Base-by-base conservation (phyloP, 2,329 filamentous ascomycete genomes). In the Aphanoascus verrucosus region DNA sequence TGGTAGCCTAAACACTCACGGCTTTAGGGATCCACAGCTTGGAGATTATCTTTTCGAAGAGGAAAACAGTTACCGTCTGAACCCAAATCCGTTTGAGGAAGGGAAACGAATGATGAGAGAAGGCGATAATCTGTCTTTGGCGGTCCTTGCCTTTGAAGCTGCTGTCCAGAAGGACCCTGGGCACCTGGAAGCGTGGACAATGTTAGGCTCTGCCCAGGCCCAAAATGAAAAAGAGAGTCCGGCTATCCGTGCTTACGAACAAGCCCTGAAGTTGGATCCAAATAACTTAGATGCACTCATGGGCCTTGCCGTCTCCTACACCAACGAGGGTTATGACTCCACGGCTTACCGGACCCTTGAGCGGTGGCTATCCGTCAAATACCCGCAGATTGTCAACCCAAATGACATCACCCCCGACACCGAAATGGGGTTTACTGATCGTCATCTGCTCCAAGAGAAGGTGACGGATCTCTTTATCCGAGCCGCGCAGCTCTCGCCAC, bases 171-270 rank as follows among this genome's bases (percentile, higher is more conserved):
- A 91, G 71, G 83, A 95, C 57, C 81, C 88, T 0, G 77, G 85
- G 52, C 91, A 97, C 67, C 82, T 91, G 37, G 86, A 94, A 52
- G 93, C 93, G 2, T 98, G 93, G 93, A 88, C 90, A 8, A 85
- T 89, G 63, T 80, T 98, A 32, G 93, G 93, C 51, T 84, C 85
- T 52, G 87, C 90, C 15, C 93, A 98, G 72, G 93, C 93, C 17
- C 93, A 98, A 69, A 98, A 98, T 69, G 93, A 98, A 70, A 98
- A 98, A 73, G 93, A 98, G 69, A 86, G 88, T 7, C 91, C 93
- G 0, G 93, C 93, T 1, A 96, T 98, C 59, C 84, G 93, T 34
- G 93, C 93, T 2, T 76, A 97, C 56, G 91, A 97, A 69, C 86
- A 93, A 67, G 89, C 91, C 0, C 73, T 96, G 58, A 91, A 90